Percentiles rank a stretch among this genome's conserved stretches.
These are phyloP conservation scores for Yarrowia sp. DNA, from an alignment of 805 yeast genomes.

Conservation along the genomic window DNA sequence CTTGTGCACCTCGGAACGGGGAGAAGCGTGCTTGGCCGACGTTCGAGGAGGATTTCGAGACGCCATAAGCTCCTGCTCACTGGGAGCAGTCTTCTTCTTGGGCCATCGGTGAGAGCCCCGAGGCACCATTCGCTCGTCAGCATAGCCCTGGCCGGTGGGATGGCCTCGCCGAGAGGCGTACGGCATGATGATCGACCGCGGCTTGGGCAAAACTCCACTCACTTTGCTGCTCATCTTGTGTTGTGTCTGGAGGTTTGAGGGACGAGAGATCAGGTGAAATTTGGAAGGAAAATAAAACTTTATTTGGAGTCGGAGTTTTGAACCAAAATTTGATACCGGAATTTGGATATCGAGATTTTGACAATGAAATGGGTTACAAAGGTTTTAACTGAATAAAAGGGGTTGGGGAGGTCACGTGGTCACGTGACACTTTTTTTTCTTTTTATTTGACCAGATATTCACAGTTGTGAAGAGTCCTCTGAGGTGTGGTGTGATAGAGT, in stretches of 20 bases:
- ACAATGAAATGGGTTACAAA: no score
- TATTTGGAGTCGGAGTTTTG: no score
- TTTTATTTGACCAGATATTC: no score
- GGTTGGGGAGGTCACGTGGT: no score
- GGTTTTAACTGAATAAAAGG: no score
- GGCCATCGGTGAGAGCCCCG: conserved; percentile 9
- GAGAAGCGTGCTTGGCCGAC: background rate
- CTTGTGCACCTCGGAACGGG: conserved; percentile 2
- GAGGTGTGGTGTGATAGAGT: no score
- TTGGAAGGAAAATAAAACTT: background rate
- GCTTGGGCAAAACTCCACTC: conserved; percentile 22
- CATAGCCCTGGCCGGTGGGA: conserved; percentile 4
- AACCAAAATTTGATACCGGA: no score
- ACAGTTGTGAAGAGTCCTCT: no score
- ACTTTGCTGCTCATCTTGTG: conserved; percentile 5
- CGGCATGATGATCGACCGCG: conserved; percentile 13
- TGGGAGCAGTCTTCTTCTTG: background rate
- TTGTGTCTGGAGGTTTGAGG: background rate
- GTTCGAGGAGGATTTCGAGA: background rate
- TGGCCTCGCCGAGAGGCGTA: background rate
- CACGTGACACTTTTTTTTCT: no score
- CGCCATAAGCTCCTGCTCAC: background rate
- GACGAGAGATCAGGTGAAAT: background rate
- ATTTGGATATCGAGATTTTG: no score
- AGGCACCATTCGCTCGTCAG: conserved; percentile 11